Evolutionary conservation across 2,329 filamentous ascomycete species (phyloP), one percentile per base, ranked within the genome.

Genomic region (Ophiostoma sp.): DNA sequence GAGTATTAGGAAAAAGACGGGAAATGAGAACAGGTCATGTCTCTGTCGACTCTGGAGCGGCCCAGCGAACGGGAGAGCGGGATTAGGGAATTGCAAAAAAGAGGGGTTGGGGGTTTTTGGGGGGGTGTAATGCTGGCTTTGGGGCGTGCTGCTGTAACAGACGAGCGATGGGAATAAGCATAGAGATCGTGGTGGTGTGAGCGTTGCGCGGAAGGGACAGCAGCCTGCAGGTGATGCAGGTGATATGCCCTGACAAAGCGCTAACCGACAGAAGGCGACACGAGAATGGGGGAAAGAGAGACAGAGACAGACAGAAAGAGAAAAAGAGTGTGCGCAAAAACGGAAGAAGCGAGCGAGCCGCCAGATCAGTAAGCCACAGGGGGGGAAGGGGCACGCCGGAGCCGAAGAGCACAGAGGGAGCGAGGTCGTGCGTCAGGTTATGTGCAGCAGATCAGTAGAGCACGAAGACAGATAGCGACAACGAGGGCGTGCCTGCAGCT

Each of bases 1-100:
- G 65, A 65, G 71, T 72, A 72, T 70, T 66, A 62, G 71, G 68
- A 71, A 72, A 71, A 64, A n/a, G n/a, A n/a, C 18, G 62, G 36
- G 3, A 9, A 12, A n/a, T 14, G 45, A n/a, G 5, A 16, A 9
- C 38, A 40, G 18, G 18, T 58, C 14, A 27, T 38, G 67, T 27
- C 44, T 44, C 36, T 8, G 14, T 40, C 27, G 67, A 11, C 55
- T 55, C 27, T 68, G 45, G 45, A 42, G 16, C 18, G 49, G 9
- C 67, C 40, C 38, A 36, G 27, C 41, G 49, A 12, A 45, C 47
- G 42, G 36, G 6, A 62, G 49, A 12, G 38, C 47, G 42, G 36
- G 6, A 62, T 38, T 40, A 44, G 36, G 27, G 40, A 36, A 27
- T 58, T 7, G n/a, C 38, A 47, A 64, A 69, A 47, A 66, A 66